These are phyloP conservation scores for Colletotrichum sp. DNA, from an alignment of 2,329 filamentous ascomycete genomes.

Conservation along the genomic window DNA sequence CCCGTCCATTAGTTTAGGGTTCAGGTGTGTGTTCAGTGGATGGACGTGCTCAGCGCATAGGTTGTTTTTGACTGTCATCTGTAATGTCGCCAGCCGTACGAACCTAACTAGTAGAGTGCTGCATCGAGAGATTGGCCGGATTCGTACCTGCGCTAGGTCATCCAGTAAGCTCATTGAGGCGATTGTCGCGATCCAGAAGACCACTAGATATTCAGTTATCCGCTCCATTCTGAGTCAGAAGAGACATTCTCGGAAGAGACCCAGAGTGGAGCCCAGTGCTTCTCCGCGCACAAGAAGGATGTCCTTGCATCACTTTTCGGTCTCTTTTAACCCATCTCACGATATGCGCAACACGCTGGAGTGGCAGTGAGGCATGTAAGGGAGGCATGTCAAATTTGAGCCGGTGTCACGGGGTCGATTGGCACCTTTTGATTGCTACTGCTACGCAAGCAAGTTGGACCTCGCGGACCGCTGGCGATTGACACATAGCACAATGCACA, in stretches of 20 bases:
- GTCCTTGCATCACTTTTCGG: background rate
- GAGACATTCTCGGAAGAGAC: background rate
- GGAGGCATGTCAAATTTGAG: background rate
- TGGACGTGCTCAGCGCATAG: background rate
- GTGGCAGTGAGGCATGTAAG: background rate
- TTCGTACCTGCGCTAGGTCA: background rate
- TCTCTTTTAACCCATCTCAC: background rate
- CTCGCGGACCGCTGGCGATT: background rate
- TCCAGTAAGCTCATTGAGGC: background rate
- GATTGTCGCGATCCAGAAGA: background rate
- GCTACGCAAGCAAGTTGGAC: background rate
- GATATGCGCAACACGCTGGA: background rate
- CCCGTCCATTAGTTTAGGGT: background rate
- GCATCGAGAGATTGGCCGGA: background rate
- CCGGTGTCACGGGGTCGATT: background rate
- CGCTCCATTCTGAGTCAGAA: background rate
- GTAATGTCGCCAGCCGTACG: background rate
- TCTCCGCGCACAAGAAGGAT: background rate
- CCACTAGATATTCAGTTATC: background rate
- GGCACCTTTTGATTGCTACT: background rate
- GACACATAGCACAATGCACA: background rate
- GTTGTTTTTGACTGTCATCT: background rate
- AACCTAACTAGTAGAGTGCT: background rate
- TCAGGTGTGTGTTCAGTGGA: conserved; percentile 6
- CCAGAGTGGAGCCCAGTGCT: background rate